Percentiles rank a stretch among this genome's conserved stretches.
These are phyloP conservation scores for Tylopilus vinaceipallidus DNA, from an alignment of 768 basidiomycete genomes.

Conservation along the genomic window DNA sequence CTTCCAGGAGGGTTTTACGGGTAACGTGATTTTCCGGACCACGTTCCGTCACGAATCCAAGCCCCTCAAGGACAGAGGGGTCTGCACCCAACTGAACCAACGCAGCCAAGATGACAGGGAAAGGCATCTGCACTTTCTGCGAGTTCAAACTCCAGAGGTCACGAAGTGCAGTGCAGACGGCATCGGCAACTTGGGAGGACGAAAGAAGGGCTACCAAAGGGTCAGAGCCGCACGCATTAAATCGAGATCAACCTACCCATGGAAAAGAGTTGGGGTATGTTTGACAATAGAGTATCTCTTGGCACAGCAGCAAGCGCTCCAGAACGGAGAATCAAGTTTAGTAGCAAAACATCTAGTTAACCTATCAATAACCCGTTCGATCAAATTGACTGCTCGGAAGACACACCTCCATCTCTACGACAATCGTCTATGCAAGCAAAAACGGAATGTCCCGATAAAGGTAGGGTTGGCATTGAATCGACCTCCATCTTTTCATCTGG, in stretches of 20 bases:
- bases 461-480: constrained; percentile 8
- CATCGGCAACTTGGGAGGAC: constrained; percentile 28
- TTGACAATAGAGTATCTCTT: constrained; percentile 24
- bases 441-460: constrained; percentile 25
- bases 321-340: constrained; percentile 40
- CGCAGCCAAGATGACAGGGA: constrained; percentile 35
- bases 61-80: constrained; percentile 31
- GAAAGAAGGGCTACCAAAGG: constrained; percentile 16
- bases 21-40: constrained; percentile 14
- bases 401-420: constrained; percentile 34
- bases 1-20: constrained; percentile 25
- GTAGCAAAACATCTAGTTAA: constrained; percentile 39
- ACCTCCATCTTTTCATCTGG: constrained; percentile 21
- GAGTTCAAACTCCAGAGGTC: constrained; percentile 31
- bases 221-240: constrained; percentile 3
- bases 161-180: constrained; percentile 35
- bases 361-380: not conserved
- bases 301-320: constrained; percentile 39
- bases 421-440: constrained; percentile 33
- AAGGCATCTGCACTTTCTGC: constrained; percentile 28
- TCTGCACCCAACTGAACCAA: constrained; percentile 48
- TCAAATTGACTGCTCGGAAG: not conserved
- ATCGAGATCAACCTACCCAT: constrained; percentile 34
- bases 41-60: constrained; percentile 30
- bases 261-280: constrained; percentile 42